Conservation (phyloP, 805 yeast genomes). For the Blastobotrys muscicola region DNA sequence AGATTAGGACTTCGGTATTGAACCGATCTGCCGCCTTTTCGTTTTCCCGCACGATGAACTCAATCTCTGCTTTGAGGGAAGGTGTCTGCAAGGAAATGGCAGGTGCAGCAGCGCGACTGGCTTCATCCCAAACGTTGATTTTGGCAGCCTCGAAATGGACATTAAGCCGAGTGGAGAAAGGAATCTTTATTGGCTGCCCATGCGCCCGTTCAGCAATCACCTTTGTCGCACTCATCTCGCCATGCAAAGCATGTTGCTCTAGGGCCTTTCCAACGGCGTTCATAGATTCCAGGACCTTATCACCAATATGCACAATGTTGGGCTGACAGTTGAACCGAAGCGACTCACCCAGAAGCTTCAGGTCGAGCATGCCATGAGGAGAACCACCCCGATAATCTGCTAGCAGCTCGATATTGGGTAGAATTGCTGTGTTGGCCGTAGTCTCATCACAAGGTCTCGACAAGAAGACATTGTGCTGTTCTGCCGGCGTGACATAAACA, state of each 20-base stretch:
- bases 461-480: conserved; percentile 33
- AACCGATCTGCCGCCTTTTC: conserved; percentile 10
- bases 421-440: conserved; percentile 18
- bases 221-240: too few species aligned
- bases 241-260: too few species aligned
- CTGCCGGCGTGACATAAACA: conserved; percentile 64
- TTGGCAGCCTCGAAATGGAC: conserved; percentile 20
- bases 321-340: conserved; percentile 21
- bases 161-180: conserved; percentile 11
- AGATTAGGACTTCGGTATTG: conserved; percentile 46
- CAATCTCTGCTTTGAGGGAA: conserved; percentile 48
- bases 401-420: conserved; percentile 21
- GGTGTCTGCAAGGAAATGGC: conserved; percentile 61
- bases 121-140: conserved; percentile 19
- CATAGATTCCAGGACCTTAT: conserved; percentile 39
- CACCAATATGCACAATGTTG: conserved; percentile 32
- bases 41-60: conserved; percentile 32
- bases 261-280: too few species aligned
- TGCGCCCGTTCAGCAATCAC: background rate
- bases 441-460: background rate
- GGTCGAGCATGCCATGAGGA: conserved; percentile 9
- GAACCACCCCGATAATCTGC: conserved; percentile 7
- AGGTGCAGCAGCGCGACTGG: conserved; percentile 12
- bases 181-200: conserved; percentile 6
- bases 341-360: conserved; percentile 21